phyloP scores from a whole-genome alignment of 75 land plant species.

The Selaginella moellendorffii region DNA sequence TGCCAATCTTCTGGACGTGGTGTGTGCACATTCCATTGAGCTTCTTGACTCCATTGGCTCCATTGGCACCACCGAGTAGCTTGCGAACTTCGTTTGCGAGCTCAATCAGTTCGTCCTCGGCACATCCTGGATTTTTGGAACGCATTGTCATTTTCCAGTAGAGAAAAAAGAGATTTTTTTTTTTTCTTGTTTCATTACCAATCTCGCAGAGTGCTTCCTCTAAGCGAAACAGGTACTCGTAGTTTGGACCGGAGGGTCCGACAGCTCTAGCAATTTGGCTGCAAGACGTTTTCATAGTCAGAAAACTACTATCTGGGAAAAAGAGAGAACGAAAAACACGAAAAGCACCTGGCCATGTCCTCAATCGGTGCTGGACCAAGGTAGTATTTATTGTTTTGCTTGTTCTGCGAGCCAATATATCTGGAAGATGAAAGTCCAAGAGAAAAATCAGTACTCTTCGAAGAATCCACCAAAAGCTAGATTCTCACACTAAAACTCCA shows the following conservation, averaged over 20 bases:
- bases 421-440: slow-evolving; percentile 27
- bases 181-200: no score
- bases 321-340: slow-evolving; percentile 5
- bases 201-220: slow-evolving; percentile 1
- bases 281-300: neutral
- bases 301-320: no score
- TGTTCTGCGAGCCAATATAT: slow-evolving; percentile 61
- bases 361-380: slow-evolving; percentile 79
- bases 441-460: slow-evolving; percentile 42
- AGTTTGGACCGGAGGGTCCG: slow-evolving; percentile 1
- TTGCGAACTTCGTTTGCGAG: neutral
- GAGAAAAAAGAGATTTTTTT: no score
- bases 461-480: neutral
- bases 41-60: neutral
- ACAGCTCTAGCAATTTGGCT: slow-evolving; percentile 3
- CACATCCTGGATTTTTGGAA: neutral
- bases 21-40: neutral
- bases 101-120: neutral
- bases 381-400: slow-evolving; percentile 43
- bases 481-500: slow-evolving; percentile 76
- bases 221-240: slow-evolving; percentile 2
- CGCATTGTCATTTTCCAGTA: no score
- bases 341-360: slow-evolving; percentile 75
- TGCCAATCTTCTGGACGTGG: neutral
- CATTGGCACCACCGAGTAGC: neutral